Base-by-base conservation (phyloP, 495 filamentous ascomycete species). In the Daldinia childiae region DNA sequence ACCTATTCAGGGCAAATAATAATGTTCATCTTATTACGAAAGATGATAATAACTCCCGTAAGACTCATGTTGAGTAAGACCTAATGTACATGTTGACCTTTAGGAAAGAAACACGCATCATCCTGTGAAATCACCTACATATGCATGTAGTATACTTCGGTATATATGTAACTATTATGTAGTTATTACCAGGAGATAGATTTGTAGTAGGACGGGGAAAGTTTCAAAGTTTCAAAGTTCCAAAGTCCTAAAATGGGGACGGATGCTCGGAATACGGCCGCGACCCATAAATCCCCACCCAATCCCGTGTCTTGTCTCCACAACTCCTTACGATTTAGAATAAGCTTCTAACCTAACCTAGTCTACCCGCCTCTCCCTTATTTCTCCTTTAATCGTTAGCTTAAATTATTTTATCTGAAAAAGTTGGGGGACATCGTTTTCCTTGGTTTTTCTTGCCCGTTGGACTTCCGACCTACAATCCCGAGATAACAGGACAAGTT, bases 321-420 rank as follows among this genome's bases (percentile, higher is more conserved):
- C 59, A 68, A 45, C 30, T 55, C 32, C 43, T 58, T 58, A 69
- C 43, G 3, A 34, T 55, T 45, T 54, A 27, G 64, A 56, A 30
- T 15, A 38, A 55, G 45, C 27, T 58, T 45, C 58, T 71, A 61
- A 57, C 57, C 54, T 62, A 62, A 29, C 69, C 29, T 68, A 59
- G 64, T 66, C 65, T 62, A 65, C 70, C 70, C 65, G 70, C 70
- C 70, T 64, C 64, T 64, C 50, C n/a, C 19, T 68, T 72, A 68
- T 61, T 72, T 68, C 55, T 14, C 43, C 50, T 36, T 68, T 72
- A 58, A 41, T 24, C 34, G 12, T 60, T 63, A 62, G 51, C 54
- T 64, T 58, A 60, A 41, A 58, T 36, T 26, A 39, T 21, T 58
- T 48, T 48, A 48, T 48, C 43, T 48, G 21, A 48, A 48, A 6